A percentile compares a stretch with the other conserved stretches of the same genome.
These are phyloP conservation scores for Mycena venus DNA, from an alignment of 768 basidiomycete genomes.

Conservation along the genomic window DNA sequence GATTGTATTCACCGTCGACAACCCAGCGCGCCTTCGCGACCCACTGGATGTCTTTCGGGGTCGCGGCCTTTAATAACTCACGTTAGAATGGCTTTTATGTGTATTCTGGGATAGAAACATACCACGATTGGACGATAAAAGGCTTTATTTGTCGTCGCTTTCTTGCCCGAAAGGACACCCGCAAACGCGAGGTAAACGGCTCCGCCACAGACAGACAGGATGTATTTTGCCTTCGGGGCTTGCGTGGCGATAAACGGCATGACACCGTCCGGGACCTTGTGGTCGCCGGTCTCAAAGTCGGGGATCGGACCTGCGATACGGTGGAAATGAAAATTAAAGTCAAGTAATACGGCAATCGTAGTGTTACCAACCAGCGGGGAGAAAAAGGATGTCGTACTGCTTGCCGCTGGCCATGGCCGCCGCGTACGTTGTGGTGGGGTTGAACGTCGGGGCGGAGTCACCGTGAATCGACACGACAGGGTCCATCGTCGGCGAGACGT, in stretches of 20 bases:
- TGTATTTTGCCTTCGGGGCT: conserved; percentile 44
- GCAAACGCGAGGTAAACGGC: conserved; percentile 46
- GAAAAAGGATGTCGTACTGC: conserved; percentile 30
- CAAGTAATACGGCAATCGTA: too few relatives aligned
- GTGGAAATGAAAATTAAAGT: too few relatives aligned
- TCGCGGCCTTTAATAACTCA: conserved; percentile 16
- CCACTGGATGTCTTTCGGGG: conserved; percentile 46
- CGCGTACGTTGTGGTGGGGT: conserved; percentile 29
- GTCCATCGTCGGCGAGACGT: conserved; percentile 26
- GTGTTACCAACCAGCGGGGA: conserved; percentile 29
- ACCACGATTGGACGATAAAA: conserved; percentile 43
- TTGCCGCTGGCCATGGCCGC: conserved; percentile 21
- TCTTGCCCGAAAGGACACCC: conserved; percentile 48
- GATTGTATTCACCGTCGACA: too few relatives aligned
- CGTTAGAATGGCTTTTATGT: neutral
- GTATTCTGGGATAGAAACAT: neutral
- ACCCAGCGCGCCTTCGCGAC: conserved; percentile 52
- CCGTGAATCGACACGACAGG: conserved; percentile 15
- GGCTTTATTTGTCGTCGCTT: conserved; percentile 56
- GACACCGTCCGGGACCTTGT: conserved; percentile 6
- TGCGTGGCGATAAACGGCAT: conserved; percentile 44
- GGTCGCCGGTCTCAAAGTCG: neutral
- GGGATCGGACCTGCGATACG: conserved; percentile 22
- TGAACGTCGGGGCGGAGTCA: conserved; percentile 10
- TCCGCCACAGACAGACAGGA: conserved; percentile 51